phyloP scores from a whole-genome alignment of 1,139 yeast genomes.

The Pneumocystis sp. region DNA sequence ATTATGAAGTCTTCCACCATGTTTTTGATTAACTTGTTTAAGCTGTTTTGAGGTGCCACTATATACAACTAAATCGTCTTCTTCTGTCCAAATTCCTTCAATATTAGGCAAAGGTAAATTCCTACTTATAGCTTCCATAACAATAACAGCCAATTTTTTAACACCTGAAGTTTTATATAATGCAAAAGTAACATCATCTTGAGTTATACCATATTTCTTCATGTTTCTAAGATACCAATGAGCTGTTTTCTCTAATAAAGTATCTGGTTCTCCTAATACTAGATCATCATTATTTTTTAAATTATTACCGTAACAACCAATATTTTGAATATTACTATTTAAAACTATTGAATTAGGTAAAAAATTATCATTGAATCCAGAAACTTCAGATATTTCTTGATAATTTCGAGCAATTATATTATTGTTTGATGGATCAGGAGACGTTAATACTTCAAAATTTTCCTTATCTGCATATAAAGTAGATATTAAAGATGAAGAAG shows the following conservation, averaged over 20 bases:
- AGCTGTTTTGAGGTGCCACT: background rate
- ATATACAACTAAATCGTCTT: constrained; percentile 4
- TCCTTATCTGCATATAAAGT: background rate
- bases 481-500: background rate
- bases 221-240: background rate
- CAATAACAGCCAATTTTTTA: constrained; percentile 6
- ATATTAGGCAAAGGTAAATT: constrained; percentile 6
- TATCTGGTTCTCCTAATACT: background rate
- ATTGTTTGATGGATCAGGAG: background rate
- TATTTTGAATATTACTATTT: background rate
- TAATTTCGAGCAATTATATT: background rate
- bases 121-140: constrained; percentile 5
- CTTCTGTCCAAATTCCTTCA: constrained; percentile 9
- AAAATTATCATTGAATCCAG: background rate
- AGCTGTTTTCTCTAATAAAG: background rate
- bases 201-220: constrained; percentile 3
- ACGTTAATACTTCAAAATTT: background rate
- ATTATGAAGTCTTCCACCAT: background rate
- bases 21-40: background rate
- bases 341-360: background rate
- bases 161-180: constrained; percentile 6
- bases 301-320: background rate
- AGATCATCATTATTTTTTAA: background rate
- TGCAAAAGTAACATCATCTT: constrained; percentile 5
- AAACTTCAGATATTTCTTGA: background rate